Evolutionary conservation across 495 filamentous ascomycete genomes (phyloP).

Genomic region (Amorphotheca resinae): DNA sequence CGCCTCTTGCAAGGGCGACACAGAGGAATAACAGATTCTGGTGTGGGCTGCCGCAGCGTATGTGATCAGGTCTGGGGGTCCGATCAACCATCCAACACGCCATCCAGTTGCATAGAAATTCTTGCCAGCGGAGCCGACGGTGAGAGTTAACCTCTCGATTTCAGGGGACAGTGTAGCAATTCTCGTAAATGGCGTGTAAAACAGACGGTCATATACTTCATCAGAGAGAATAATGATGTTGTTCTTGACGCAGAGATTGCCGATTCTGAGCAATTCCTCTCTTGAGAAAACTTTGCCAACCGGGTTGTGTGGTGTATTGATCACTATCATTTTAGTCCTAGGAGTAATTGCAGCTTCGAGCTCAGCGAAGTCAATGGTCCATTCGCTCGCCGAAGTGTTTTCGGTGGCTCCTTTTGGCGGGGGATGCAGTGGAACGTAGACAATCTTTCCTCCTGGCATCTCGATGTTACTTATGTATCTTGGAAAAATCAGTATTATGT

Average conservation of each 20-base stretch:
- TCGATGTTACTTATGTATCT: constrained; percentile 94
- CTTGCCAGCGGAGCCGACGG: constrained; percentile 91
- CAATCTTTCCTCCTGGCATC: constrained; percentile 89
- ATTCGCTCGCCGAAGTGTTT: constrained; percentile 75
- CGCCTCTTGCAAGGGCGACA: constrained; percentile 89
- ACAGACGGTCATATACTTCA: constrained; percentile 92
- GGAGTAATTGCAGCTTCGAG: constrained; percentile 75
- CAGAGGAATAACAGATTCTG: constrained; percentile 88
- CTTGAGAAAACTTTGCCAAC: constrained; percentile 88
- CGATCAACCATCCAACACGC: constrained; percentile 92
- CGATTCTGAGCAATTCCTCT: constrained; percentile 74
- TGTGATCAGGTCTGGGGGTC: constrained; percentile 77
- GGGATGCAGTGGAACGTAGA: constrained; percentile 86
- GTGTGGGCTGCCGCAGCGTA: constrained; percentile 90
- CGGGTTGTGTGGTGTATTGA: constrained; percentile 83
- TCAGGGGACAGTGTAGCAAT: constrained; percentile 82
- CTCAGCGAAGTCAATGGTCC: constrained; percentile 73
- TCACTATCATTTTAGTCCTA: constrained; percentile 88
- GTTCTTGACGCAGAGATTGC: constrained; percentile 81
- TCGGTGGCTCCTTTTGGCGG: constrained; percentile 69
- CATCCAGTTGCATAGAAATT: constrained; percentile 97
- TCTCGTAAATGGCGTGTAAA: constrained; percentile 87
- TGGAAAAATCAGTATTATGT: constrained; percentile 2
- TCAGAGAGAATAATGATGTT: constrained; percentile 93
- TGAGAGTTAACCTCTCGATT: constrained; percentile 74